These are phyloP conservation scores for Clavispora fructus DNA, from an alignment of 805 yeast genomes.

Conservation along the genomic window DNA sequence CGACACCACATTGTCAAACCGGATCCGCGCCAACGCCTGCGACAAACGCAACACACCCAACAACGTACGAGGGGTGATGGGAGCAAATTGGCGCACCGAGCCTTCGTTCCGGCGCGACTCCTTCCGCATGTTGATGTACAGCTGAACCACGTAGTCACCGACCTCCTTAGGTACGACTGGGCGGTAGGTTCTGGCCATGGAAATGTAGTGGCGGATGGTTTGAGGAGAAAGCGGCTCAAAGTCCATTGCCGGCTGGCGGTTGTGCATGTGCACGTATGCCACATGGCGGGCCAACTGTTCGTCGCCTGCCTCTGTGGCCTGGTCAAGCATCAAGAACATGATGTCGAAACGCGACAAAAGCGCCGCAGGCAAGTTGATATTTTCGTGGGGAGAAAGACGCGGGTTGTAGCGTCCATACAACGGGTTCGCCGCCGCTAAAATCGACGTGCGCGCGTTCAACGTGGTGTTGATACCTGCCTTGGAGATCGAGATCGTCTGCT, in stretches of 20 bases:
- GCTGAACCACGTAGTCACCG: constrained; percentile 78
- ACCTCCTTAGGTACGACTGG: constrained; percentile 83
- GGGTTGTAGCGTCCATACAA: constrained; percentile 92
- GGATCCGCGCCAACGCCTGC: constrained; percentile 87
- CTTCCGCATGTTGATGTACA: constrained; percentile 88
- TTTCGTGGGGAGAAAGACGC: constrained; percentile 83
- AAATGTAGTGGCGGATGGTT: constrained; percentile 78
- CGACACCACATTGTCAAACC: constrained; percentile 69
- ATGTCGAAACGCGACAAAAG: constrained; percentile 91
- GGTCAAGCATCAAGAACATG: constrained; percentile 79
- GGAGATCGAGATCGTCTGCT: constrained; percentile 94
- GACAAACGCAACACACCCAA: constrained; percentile 87
- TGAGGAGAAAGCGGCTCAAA: constrained; percentile 73
- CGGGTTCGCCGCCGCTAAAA: constrained; percentile 98
- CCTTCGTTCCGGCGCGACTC: constrained; percentile 78
- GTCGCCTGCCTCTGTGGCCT: constrained; percentile 74
- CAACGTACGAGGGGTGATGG: constrained; percentile 92
- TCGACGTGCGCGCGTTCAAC: constrained; percentile 89
- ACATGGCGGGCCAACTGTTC: constrained; percentile 89
- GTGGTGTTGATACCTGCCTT: constrained; percentile 98
- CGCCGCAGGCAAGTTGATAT: constrained; percentile 95
- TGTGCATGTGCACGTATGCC: constrained; percentile 92
- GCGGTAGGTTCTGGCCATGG: constrained; percentile 76
- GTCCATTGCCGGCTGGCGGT: constrained; percentile 73
- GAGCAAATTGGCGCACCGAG: constrained; percentile 74